phyloP scores from a whole-genome alignment of 2,329 filamentous ascomycete genomes.

The Colletotrichum musae region DNA sequence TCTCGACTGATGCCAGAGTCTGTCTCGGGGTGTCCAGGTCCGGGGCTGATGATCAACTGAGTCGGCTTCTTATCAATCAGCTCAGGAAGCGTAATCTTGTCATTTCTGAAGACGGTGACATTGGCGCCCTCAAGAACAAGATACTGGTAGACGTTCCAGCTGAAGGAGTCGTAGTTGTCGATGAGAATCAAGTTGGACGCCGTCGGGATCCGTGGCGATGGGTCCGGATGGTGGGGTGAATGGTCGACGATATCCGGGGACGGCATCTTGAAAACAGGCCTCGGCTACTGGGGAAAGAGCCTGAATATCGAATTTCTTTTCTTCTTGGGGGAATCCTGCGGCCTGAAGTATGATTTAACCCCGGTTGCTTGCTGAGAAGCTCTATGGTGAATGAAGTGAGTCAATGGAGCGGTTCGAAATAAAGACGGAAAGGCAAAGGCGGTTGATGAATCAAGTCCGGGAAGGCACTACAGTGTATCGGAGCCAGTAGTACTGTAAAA shows the following conservation, averaged over 20 bases:
- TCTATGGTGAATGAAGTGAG: slow-evolving; percentile 16
- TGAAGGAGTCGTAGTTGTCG: slow-evolving; percentile 99
- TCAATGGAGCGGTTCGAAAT: slow-evolving; percentile 18
- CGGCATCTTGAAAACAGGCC: slow-evolving; percentile 58
- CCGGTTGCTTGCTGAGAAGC: slow-evolving; percentile 1
- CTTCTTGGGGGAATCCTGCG: background rate
- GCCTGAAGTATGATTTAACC: background rate
- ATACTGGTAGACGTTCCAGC: slow-evolving; percentile 99
- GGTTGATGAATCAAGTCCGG: slow-evolving; percentile 14
- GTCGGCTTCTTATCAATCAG: slow-evolving; percentile 88
- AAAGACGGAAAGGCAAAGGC: slow-evolving; percentile 32
- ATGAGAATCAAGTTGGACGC: slow-evolving; percentile 95
- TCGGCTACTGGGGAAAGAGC: background rate
- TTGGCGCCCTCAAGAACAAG: slow-evolving; percentile 94
- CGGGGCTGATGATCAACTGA: slow-evolving; percentile 94
- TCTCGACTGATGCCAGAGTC: slow-evolving; percentile 96
- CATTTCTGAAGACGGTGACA: slow-evolving; percentile 92
- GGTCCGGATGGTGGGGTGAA: slow-evolving; percentile 87
- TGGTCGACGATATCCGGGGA: slow-evolving; percentile 76
- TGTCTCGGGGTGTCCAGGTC: slow-evolving; percentile 90
- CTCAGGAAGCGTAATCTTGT: slow-evolving; percentile 89
- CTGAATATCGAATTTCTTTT: background rate
- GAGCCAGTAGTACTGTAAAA: slow-evolving; percentile 13
- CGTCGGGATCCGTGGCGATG: slow-evolving; percentile 79
- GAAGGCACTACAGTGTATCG: slow-evolving; percentile 18